phyloP scores from a whole-genome alignment of 2,329 filamentous ascomycete genomes.

The Colletotrichum viniferum region DNA sequence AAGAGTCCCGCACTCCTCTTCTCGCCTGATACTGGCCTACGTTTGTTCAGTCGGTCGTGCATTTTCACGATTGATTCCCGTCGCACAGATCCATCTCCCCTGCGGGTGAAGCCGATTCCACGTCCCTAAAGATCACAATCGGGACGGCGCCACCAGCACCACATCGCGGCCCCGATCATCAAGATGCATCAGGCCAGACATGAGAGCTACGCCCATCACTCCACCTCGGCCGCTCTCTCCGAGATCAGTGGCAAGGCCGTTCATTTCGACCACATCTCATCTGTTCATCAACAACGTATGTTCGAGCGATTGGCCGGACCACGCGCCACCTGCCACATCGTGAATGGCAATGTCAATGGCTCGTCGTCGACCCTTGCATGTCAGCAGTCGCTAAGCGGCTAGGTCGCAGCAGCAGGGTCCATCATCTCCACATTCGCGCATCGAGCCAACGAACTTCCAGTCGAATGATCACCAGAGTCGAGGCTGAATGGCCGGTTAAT shows the following conservation, averaged over 20 bases:
- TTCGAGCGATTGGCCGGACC: not conserved
- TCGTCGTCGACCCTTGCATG: conserved; percentile 18
- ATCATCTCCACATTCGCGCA: conserved; percentile 4
- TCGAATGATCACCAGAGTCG: not conserved
- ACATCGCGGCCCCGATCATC: not conserved
- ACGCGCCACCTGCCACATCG: conserved; percentile 1
- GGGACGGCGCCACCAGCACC: not conserved
- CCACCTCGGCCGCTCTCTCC: not conserved
- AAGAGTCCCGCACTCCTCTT: not conserved
- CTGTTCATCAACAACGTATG: not conserved
- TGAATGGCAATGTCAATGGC: conserved; percentile 1
- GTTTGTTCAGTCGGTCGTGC: not conserved
- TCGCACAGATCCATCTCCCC: not conserved
- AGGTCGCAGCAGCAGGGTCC: not conserved
- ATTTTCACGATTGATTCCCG: not conserved
- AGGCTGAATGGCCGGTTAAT: conserved; percentile 20
- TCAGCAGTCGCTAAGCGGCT: conserved; percentile 1
- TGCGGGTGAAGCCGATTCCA: not conserved
- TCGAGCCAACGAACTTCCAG: not conserved
- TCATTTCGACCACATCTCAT: not conserved
- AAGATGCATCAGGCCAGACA: not conserved
- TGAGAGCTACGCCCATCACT: not conserved
- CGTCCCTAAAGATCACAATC: not conserved
- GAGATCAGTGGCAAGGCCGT: conserved; percentile 11
- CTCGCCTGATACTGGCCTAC: not conserved